phyloP scores from a whole-genome alignment of 2,329 filamentous ascomycete genomes.

The Akanthomyces uredinophilus region DNA sequence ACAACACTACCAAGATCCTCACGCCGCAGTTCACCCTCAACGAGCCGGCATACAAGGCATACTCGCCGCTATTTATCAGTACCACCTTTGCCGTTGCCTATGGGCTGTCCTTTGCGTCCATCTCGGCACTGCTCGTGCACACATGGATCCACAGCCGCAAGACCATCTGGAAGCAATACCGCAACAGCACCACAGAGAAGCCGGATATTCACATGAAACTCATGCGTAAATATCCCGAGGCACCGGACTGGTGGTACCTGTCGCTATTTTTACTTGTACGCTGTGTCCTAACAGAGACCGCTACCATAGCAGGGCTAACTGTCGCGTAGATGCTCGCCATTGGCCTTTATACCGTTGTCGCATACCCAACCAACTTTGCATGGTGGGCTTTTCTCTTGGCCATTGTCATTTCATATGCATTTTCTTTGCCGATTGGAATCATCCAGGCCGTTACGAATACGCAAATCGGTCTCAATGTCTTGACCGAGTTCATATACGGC shows the following conservation, averaged over 20 bases:
- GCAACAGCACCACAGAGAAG: conserved; percentile 52
- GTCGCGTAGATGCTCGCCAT: conserved; percentile 44
- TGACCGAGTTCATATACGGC: conserved; percentile 69
- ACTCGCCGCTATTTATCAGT: conserved; percentile 65
- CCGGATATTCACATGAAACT: conserved; percentile 61
- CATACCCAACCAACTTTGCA: conserved; percentile 60
- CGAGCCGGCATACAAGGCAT: conserved; percentile 57
- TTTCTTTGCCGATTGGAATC: conserved; percentile 63
- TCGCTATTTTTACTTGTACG: conserved; percentile 48
- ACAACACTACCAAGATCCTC: conserved; percentile 61
- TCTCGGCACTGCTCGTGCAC: conserved; percentile 64
- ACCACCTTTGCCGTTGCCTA: conserved; percentile 68
- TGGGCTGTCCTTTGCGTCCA: conserved; percentile 67
- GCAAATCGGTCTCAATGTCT: conserved; percentile 66
- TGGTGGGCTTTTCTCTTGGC: conserved; percentile 71
- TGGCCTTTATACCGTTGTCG: conserved; percentile 50
- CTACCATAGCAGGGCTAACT: conserved; percentile 11
- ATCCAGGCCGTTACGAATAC: conserved; percentile 67
- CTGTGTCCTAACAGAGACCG: background rate
- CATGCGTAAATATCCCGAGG: conserved; percentile 59
- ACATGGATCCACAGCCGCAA: conserved; percentile 62
- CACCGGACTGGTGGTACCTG: conserved; percentile 61
- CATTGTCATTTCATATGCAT: conserved; percentile 57
- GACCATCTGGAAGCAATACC: conserved; percentile 60
- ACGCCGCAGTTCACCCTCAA: conserved; percentile 58